phyloP scores from a whole-genome alignment of 257 asterid genomes.

The Ilex asprella region DNA sequence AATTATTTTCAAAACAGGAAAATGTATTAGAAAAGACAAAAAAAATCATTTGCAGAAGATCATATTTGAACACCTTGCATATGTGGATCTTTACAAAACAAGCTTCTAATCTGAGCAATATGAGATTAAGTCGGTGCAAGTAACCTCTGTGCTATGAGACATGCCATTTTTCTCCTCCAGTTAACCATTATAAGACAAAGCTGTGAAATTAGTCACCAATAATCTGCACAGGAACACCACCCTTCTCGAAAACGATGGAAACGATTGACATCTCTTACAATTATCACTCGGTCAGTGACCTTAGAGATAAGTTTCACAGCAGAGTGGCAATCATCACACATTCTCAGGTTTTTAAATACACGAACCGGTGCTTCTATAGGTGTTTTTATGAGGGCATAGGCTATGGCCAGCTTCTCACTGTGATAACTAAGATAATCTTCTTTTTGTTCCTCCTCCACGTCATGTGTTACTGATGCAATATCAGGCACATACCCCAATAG shows the following conservation, averaged over 20 bases:
- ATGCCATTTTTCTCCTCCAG: no score
- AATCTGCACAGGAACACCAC: constrained; percentile 68
- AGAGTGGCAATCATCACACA: constrained; percentile 89
- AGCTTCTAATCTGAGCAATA: no score
- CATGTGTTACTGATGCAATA: constrained; percentile 50
- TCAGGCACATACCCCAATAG: constrained; percentile 61
- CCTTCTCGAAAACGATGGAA: constrained; percentile 65
- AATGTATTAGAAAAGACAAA: no score
- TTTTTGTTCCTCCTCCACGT: constrained; percentile 77
- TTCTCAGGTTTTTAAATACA: constrained; percentile 65
- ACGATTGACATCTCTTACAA: constrained; percentile 67
- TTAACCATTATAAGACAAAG: not conserved
- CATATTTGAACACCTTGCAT: no score
- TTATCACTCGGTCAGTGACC: constrained; percentile 47
- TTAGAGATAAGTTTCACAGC: constrained; percentile 55
- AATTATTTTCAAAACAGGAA: no score
- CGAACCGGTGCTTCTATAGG: constrained; percentile 60
- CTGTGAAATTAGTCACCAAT: constrained; percentile 39
- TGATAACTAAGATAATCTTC: constrained; percentile 62
- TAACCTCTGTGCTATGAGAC: no score
- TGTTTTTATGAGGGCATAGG: constrained; percentile 73
- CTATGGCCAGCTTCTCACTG: constrained; percentile 86
- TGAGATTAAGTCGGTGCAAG: no score
- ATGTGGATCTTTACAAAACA: no score
- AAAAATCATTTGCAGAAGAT: no score